Evolutionary conservation across 225 moss, liverwort and hornwort genomes (phyloP).

Genomic region (Anthoceros angustus): DNA sequence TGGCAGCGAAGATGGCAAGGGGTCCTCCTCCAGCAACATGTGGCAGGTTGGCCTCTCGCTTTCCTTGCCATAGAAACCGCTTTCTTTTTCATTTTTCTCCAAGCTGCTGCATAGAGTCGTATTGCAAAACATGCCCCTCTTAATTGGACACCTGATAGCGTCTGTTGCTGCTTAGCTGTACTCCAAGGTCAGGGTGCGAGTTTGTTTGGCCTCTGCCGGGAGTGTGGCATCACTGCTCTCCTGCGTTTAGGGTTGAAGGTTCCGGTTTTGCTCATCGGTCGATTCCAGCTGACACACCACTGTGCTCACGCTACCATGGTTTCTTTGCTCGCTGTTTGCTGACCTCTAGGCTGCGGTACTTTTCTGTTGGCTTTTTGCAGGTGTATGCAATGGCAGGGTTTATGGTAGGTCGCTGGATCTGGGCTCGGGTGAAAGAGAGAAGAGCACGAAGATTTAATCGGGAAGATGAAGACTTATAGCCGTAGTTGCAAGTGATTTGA

Average conservation of each 20-base stretch:
- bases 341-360: background rate
- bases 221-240: no score
- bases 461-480: background rate
- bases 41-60: background rate
- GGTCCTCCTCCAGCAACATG: background rate
- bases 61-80: background rate
- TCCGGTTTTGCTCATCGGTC: no score
- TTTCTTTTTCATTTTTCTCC: no score
- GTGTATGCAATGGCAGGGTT: slow-evolving; percentile 3
- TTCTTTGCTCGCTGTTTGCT: background rate
- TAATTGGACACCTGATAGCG: no score
- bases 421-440: background rate
- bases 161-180: no score
- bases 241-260: no score
- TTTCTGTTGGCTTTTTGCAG: background rate
- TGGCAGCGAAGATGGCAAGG: background rate
- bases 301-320: background rate
- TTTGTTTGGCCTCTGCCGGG: no score
- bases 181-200: no score
- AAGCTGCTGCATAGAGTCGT: no score
- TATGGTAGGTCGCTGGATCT: background rate
- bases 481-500: background rate
- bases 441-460: background rate
- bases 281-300: no score
- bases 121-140: no score